phyloP scores from a whole-genome alignment of 2,329 filamentous ascomycete genomes.

The Annulohypoxylon truncatum region DNA sequence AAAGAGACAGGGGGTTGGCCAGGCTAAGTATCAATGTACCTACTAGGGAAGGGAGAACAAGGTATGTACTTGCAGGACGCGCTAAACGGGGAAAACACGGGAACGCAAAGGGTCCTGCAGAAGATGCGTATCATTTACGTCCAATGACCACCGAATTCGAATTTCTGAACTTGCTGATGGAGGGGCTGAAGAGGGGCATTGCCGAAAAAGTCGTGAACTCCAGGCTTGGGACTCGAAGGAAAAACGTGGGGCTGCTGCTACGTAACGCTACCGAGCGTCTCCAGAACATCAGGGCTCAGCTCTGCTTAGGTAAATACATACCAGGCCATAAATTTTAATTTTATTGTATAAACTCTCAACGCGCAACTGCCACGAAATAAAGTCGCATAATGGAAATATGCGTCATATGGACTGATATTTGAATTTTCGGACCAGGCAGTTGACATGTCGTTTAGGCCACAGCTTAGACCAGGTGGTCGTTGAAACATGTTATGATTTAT shows the following conservation, averaged over 20 bases:
- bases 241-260: conserved; percentile 34
- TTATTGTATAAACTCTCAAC: not conserved
- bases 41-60: conserved; percentile 6
- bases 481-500: not conserved
- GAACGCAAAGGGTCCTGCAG: conserved; percentile 37
- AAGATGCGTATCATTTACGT: conserved; percentile 36
- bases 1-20: conserved; percentile 14
- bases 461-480: not conserved
- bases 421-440: not conserved
- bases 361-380: not conserved
- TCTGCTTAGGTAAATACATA: not conserved
- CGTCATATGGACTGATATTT: conserved; percentile 11
- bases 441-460: not conserved
- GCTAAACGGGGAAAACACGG: conserved; percentile 27
- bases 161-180: conserved; percentile 16
- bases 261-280: conserved; percentile 8
- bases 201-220: conserved; percentile 14
- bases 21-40: conserved; percentile 11
- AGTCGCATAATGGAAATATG: not conserved
- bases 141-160: conserved; percentile 25
- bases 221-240: conserved; percentile 18
- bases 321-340: not conserved
- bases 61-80: conserved; percentile 20
- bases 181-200: conserved; percentile 34
- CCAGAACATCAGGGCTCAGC: not conserved